Base-by-base conservation (phyloP, 1,284 basidiomycete species). In the Porodaedalea pini region DNA sequence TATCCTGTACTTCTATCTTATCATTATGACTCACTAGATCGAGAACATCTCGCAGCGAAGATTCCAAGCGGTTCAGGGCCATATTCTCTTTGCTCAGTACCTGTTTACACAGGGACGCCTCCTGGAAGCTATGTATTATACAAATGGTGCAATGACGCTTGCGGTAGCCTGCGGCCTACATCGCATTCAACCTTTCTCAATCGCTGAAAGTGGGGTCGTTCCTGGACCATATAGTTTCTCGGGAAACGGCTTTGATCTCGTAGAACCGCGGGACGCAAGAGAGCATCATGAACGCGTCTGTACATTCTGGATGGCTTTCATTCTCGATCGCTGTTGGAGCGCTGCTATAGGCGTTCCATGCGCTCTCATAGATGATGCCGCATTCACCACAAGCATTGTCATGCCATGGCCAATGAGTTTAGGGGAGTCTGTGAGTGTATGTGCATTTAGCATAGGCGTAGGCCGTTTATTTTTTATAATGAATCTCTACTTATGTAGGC, bases 251-350 rank as follows among this genome's bases (percentile, higher is more conserved):
- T 50, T 50, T 21, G 27, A 50, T 5, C 23, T 50, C n/a, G 31
- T 72, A 2, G 66, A 68, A 0, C 68, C 76, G 0, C 56, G 63
- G 17, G 74, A 79, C 58, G 62, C 62, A 7, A 67, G 82, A 31
- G 78, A 80, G 58, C 80, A 83, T 48, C 83, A 80, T 56, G 85
- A 88, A 65, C 75, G 82, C 39, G 81, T 86, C 51, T 69, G 81
- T 36, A 77, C 83, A 0, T 88, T 88, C 61, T 88, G 86, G 86
- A 80, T 83, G 61, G 82, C 85, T 11, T 88, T 82, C 66, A 77
- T 79, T 57, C 69, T 88, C 60, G 86, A 88, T 66, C 77, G 81
- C 29, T 71, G 68, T 54, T 87, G 85, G 83, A 81, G 85, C 17
- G 77, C 81, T 3, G 75, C 79, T 7, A 72, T 86, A 3, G 79